Base-by-base conservation (phyloP, 1,139 yeast genomes). In the Zygoascus sp. region DNA sequence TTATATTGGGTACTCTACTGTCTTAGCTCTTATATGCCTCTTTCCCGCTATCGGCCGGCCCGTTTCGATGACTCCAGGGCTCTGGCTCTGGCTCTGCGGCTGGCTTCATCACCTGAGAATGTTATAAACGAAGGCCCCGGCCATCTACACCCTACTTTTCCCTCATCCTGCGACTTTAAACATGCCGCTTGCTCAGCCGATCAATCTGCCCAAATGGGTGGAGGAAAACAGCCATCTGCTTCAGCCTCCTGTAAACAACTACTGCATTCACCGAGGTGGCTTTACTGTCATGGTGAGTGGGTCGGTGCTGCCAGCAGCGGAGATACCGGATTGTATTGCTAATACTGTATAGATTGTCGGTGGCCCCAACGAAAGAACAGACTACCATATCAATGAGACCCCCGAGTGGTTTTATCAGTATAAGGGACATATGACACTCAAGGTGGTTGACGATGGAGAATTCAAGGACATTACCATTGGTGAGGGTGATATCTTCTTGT, bases 321-420 rank as follows among this genome's bases (percentile, higher is more conserved):
- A 28, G 23, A 25, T 28, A n/a, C 42, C 36, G 15, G 23, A 11
- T 34, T 10, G 3, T 13, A 34, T 17, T 34, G 8, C 37, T 34
- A 34, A 34, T 34, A 2, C 6, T 5, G 30, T 28, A n/a, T n/a
- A 66, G 69, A 74, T 80, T 44, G 95, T 90, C 2, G 97, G 97
- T 6, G 97, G 97, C 0, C 97, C 97, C 1, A 90, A 90, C 64
- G 95, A 83, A 59, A 74, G 97, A 51, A 88, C 96, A 0, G 97
- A 90, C 62, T 90, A 87, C 64, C 97, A 90, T 62, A 78, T 90
- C 46, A 90, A 90, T 61, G 95, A 87, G 58, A 90, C 97, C 0
- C 97, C 97, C 0, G 97, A 89, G 60, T 90, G 89, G 77, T 90
- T 90, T 65, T 82, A 84, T 64, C 94, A 84, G 72, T 76, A 83